Evolutionary conservation across 2,329 filamentous ascomycete species (phyloP).

Genomic region (Cordyceps fumosorosea): DNA sequence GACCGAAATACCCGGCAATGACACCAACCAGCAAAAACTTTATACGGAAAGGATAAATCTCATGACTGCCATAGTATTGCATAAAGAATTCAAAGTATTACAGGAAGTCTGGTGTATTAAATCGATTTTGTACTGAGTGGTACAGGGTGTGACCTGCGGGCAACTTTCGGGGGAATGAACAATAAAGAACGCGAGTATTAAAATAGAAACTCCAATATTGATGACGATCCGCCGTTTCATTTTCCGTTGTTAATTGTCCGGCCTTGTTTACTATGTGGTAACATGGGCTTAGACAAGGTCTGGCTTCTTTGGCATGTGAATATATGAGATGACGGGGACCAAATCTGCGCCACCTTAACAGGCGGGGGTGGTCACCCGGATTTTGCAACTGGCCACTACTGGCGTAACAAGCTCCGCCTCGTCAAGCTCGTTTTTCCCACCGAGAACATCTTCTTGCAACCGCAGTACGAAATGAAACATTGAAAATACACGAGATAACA

Average conservation of each 20-base stretch:
- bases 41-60: no score
- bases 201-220: slow-evolving; percentile 4
- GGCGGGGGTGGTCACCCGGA: background rate
- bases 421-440: background rate
- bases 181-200: background rate
- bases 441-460: background rate
- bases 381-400: background rate
- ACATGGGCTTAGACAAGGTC: background rate
- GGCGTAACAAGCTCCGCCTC: background rate
- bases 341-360: background rate
- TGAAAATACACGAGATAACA: background rate
- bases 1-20: background rate
- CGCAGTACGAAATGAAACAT: background rate
- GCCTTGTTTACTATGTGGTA: background rate
- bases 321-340: slow-evolving; percentile 1
- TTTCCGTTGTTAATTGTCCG: background rate
- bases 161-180: slow-evolving; percentile 4
- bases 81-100: no score
- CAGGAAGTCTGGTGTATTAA: no score
- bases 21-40: no score
- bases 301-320: slow-evolving; percentile 10
- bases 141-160: background rate
- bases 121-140: background rate
- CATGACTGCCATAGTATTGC: no score
- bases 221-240: background rate